Percentiles rank a stretch among this genome's conserved stretches.
Evolutionary conservation across 2,329 filamentous ascomycete species (phyloP).

Genomic region (Pseudogymnoascus sp.): DNA sequence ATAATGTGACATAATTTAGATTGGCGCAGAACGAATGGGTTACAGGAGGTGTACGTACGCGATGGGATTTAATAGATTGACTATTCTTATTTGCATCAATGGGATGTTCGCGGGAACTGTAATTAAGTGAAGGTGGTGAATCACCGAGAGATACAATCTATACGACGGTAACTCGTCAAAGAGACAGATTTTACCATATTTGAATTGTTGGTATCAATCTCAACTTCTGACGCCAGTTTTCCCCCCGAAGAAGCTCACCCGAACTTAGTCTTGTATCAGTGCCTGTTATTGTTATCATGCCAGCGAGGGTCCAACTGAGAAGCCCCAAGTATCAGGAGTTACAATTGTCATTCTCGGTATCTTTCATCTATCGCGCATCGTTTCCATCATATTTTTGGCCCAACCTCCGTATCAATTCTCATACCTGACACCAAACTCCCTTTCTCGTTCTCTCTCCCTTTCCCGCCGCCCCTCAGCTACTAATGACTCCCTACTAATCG

Average conservation of each 20-base stretch:
- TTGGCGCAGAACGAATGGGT: background rate
- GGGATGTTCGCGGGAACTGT: no score
- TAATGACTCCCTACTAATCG: background rate
- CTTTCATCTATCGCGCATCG: background rate
- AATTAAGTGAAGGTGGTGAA: no score
- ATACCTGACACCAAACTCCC: background rate
- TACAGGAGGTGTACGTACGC: background rate
- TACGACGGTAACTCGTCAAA: no score
- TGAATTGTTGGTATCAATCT: no score
- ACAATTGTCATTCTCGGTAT: background rate
- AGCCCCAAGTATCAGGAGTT: background rate
- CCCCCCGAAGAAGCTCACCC: no score
- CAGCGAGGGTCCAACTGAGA: background rate
- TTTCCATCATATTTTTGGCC: background rate
- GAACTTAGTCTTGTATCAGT: no score
- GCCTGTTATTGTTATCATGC: no score
- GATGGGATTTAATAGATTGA: background rate
- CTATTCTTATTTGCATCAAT: background rate
- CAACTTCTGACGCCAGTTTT: no score
- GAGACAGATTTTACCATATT: no score
- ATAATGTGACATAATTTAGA: background rate
- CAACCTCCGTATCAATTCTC: background rate
- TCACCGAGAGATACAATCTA: no score
- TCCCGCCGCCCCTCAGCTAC: background rate
- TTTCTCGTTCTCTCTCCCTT: background rate